Evolutionary conservation across 768 basidiomycete genomes (phyloP).

Genomic region (Rhodotorula kratochvilovae): DNA sequence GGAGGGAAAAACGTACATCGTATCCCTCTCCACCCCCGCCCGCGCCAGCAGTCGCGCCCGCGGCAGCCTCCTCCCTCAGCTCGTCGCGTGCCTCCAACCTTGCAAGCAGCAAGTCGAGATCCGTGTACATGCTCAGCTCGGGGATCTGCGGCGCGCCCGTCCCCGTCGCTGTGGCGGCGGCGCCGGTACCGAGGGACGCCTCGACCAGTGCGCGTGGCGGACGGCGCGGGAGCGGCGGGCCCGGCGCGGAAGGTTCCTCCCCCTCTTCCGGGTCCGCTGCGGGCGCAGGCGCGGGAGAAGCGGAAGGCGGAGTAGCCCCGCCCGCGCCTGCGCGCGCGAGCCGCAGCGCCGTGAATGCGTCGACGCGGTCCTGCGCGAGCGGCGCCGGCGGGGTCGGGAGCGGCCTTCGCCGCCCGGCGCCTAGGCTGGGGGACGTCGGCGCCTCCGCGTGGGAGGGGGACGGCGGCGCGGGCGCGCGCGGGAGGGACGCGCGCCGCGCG

Average conservation of each 20-base stretch:
- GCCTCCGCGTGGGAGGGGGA: background rate
- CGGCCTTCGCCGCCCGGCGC: background rate
- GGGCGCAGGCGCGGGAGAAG: background rate
- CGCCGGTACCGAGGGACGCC: background rate
- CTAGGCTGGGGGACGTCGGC: background rate
- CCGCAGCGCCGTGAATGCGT: constrained; percentile 30
- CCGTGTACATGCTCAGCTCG: constrained; percentile 30
- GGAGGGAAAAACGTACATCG: constrained; percentile 14
- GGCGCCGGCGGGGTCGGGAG: constrained; percentile 18
- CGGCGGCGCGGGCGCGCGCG: background rate
- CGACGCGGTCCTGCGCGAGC: constrained; percentile 3
- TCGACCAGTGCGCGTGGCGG: background rate
- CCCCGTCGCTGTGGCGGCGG: background rate
- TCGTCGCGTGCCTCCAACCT: constrained; percentile 19
- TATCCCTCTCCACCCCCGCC: constrained; percentile 8
- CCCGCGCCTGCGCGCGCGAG: background rate
- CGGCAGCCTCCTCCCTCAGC: background rate
- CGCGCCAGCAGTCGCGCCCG: background rate
- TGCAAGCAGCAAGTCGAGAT: constrained; percentile 33
- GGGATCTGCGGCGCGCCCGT: background rate
- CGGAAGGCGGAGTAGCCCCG: too few relatives aligned
- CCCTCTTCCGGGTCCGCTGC: background rate
- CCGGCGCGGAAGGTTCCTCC: background rate
- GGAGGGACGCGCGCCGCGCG: background rate
- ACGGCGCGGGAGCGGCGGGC: constrained; percentile 21